Evolutionary conservation across 306 rosid genomes (phyloP), one percentile per base, ranked within the genome.

Genomic region (Sicyos edulis): DNA sequence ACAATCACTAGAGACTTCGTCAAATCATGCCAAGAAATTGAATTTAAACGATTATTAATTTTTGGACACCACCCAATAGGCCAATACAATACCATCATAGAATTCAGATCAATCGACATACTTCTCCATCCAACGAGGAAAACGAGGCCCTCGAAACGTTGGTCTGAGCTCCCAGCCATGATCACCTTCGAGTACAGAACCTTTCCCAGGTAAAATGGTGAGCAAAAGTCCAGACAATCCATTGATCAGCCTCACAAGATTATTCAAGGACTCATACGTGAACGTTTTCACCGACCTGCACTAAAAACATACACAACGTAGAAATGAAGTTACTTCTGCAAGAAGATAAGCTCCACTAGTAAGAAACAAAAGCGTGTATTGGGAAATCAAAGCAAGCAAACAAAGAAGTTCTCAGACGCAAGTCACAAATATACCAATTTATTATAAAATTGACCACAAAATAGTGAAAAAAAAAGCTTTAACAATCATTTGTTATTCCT

Each of bases 51-150:
- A 40, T 40, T 40, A 7, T 26, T 26, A 26, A 26, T 26, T 52
- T 40, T 45, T 66, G 5, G 54, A 66, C 54, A 45, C 40, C 17
- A 26, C 29, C 29, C 29, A 26, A 26, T 26, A 26, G 3, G 2
- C 29, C 29, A 26, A 26, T 26, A 26, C 54, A 11, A 64, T n/a
- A 63, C 14, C 3, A 2, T 42, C 17, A 20, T 14, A 65, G 17
- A 10, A 10, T 10, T 67, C 72, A 7, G 53, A 64, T 54, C 53
- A 57, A 42, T 47, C 57, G 77, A 84, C 96, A 78, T 82, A 92
- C 98, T 88, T 81, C 56, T 90, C 96, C 98, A 92, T 92, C 98
- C 98, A 92, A n/a, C 98, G 96, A 0, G 98, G 98, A 65, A 92
- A 78, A 16, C 92, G 91, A 5, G 98, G 98, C 64, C 98, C 98